These are phyloP conservation scores for Colletotrichum trifolii DNA, from an alignment of 2,329 filamentous ascomycete species.

Conservation along the genomic window DNA sequence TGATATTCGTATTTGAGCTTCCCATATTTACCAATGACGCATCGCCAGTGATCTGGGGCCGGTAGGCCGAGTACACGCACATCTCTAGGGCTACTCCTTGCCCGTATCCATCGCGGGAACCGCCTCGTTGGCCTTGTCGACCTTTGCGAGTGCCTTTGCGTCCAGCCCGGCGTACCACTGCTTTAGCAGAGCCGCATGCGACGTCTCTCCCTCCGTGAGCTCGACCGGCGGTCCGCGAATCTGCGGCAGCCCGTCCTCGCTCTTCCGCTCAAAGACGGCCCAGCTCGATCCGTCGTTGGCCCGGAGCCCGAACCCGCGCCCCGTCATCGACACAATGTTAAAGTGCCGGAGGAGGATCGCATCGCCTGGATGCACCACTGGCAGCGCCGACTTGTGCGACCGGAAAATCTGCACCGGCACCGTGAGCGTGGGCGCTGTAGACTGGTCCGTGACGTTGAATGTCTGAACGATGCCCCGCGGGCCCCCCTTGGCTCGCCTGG, in stretches of 20 bases:
- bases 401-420: conserved; percentile 68
- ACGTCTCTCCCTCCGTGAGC: conserved; percentile 60
- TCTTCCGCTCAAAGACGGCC: conserved; percentile 67
- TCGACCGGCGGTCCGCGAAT: conserved; percentile 71
- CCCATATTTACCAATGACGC: neutral
- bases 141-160: conserved; percentile 55
- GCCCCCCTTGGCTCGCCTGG: conserved; percentile 66
- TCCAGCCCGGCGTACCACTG: conserved; percentile 63
- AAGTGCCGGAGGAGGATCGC: conserved; percentile 69
- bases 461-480: conserved; percentile 70
- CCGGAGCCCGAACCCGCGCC: conserved; percentile 66
- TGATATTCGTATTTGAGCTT: neutral
- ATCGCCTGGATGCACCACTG: conserved; percentile 66
- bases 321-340: conserved; percentile 62
- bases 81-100: conserved; percentile 23
- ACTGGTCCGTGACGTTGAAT: conserved; percentile 68
- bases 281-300: conserved; percentile 68
- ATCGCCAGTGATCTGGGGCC: too few species aligned
- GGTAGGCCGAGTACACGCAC: neutral
- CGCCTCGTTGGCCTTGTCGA: conserved; percentile 60
- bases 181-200: conserved; percentile 60
- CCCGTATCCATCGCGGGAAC: conserved; percentile 40
- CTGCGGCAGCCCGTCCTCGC: conserved; percentile 56
- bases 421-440: conserved; percentile 60
- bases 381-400: conserved; percentile 67